Percentiles rank a stretch among this genome's conserved stretches.
phyloP scores from a whole-genome alignment of 179 eudicot species.

The Carnegiea gigantea region DNA sequence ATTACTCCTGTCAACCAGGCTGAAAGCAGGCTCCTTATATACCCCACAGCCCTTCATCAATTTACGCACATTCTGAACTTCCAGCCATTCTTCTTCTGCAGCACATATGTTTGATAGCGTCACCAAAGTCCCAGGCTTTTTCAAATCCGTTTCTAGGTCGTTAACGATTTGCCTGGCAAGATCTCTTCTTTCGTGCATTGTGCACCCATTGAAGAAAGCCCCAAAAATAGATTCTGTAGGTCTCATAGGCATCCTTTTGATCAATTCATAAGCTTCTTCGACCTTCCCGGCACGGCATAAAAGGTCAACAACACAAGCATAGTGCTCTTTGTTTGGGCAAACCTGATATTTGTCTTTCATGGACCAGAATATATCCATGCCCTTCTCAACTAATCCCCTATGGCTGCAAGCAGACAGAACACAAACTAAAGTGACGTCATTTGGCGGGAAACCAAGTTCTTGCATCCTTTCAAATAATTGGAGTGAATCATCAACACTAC shows the following conservation, averaged over 20 bases:
- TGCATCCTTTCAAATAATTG: conserved; percentile 51
- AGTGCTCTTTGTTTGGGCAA: conserved; percentile 52
- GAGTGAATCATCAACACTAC: conserved; percentile 40
- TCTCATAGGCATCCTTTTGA: conserved; percentile 38
- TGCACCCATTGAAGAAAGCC: conserved; percentile 68
- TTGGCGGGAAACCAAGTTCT: conserved; percentile 41
- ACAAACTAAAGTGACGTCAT: conserved; percentile 55
- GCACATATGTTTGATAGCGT: conserved; percentile 65
- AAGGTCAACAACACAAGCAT: conserved; percentile 62
- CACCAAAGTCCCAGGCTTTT: conserved; percentile 53
- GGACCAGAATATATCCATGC: conserved; percentile 54
- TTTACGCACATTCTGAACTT: conserved; percentile 51
- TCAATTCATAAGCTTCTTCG: conserved; percentile 55
- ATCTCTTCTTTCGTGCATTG: conserved; percentile 58
- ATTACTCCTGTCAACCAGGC: conserved; percentile 31
- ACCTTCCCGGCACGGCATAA: conserved; percentile 59
- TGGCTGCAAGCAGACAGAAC: conserved; percentile 72
- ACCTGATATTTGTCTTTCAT: conserved; percentile 44
- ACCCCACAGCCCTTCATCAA: conserved; percentile 52
- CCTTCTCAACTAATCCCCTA: conserved; percentile 57
- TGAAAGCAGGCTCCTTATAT: conserved; percentile 47
- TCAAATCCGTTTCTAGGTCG: conserved; percentile 31
- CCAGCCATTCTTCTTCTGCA: conserved; percentile 53
- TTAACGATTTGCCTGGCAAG: conserved; percentile 47
- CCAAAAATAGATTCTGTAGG: conserved; percentile 48